Evolutionary conservation across 2,329 filamentous ascomycete genomes (phyloP), one percentile per base, ranked within the genome.

Genomic region (Ceratocystis destructans): DNA sequence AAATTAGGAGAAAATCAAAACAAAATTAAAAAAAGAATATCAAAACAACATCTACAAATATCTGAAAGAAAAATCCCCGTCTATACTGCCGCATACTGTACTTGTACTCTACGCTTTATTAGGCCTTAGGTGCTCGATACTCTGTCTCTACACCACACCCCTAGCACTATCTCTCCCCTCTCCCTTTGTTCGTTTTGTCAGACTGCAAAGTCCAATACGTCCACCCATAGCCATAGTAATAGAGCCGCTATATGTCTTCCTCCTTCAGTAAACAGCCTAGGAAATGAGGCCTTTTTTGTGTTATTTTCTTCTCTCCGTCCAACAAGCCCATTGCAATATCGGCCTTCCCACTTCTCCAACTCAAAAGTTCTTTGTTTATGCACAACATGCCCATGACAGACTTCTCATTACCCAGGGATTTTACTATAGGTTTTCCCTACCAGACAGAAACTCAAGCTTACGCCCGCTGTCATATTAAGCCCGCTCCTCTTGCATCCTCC

Each of bases 391-490:
- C 15, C 53, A 57, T 57, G 53, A 57, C 25, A 25, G 48, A 53
- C 48, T 53, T 25, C 20, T 8, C 20, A 53, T 53, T 8, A 37
- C 33, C 20, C 48, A 17, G 17, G n/a, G 17, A 20, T 37, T 33
- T n/a, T 33, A 37, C 33, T 57, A 31, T 33, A 33, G 33, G 53
- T 37, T 31, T 17, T 31, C 53, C 28, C 31, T 25, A 22, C 4
- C 7, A 17, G 17, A 57, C 12, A 31, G 33, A 57, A 57, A 33
- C 28, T 37, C 53, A 8, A 20, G 6, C 33, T 17, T 57, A 57
- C 53, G 53, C 53, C 53, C 53, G 53, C 53, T 57, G 53, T 57
- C 53, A 57, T 57, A 25, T 57, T 57, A 33, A 57, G 53, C 25
- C 53, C 53, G 53, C 53, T 37, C 53, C 53, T 57, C 22, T 57